phyloP scores from a whole-genome alignment of 148 eudicot species.

The Vaccinium vitisidaea region DNA sequence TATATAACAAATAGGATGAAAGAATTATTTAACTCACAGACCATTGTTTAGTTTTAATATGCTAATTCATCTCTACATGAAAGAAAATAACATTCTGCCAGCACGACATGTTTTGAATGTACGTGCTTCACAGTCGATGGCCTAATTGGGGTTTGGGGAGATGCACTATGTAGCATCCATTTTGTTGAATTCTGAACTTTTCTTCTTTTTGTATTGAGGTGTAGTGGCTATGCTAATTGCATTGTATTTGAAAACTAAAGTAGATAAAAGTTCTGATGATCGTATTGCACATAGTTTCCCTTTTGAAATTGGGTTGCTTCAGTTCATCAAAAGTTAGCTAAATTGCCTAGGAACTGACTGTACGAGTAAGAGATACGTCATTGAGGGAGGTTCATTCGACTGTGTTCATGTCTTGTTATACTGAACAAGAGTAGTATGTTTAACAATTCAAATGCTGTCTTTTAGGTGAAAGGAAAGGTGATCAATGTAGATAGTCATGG shows the following conservation, averaged over 20 bases:
- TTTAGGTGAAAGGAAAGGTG: constrained; percentile 82
- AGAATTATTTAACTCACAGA: too few species aligned
- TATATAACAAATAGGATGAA: too few species aligned
- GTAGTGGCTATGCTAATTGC: background rate
- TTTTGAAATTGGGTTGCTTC: background rate
- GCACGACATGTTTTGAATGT: background rate
- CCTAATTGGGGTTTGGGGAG: background rate
- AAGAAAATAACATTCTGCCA: background rate
- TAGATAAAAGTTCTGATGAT: background rate
- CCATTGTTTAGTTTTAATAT: too few species aligned
- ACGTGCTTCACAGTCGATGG: background rate
- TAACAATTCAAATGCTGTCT: constrained; percentile 12
- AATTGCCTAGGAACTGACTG: background rate
- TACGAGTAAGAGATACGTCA: background rate
- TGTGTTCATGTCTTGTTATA: background rate
- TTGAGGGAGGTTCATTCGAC: background rate
- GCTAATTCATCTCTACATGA: too few species aligned
- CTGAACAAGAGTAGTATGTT: background rate
- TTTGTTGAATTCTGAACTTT: constrained; percentile 3
- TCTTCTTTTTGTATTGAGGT: background rate
- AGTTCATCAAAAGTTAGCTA: background rate
- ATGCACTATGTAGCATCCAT: background rate
- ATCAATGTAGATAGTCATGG: constrained; percentile 62
- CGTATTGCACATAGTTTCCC: background rate
- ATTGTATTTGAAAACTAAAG: background rate